Evolutionary conservation across 306 rosid genomes (phyloP).

Genomic region (Castanospermum australe): DNA sequence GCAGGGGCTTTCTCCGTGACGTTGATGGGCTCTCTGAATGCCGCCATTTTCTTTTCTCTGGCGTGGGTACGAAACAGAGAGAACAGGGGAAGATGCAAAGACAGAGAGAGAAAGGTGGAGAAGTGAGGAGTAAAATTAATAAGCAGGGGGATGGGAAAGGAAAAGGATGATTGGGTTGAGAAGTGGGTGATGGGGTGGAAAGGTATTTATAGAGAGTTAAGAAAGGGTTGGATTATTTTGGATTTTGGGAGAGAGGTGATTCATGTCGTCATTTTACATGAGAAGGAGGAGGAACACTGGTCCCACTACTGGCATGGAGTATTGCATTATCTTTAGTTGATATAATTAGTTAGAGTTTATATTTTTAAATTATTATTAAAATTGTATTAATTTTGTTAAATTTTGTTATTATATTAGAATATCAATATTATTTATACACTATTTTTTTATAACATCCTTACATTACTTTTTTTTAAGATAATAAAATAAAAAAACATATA

Average conservation of each 20-base stretch:
- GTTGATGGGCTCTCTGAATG: conserved; percentile 59
- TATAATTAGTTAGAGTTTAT: too few species aligned
- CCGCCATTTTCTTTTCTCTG: conserved; percentile 37
- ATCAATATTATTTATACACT: too few species aligned
- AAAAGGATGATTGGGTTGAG: conserved; percentile 33
- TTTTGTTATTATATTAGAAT: too few species aligned
- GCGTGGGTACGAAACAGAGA: background rate
- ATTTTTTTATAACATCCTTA: too few species aligned
- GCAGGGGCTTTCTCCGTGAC: conserved; percentile 38
- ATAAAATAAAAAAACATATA: too few species aligned
- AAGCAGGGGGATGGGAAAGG: background rate
- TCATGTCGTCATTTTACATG: conserved; percentile 53
- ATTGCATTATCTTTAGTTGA: too few species aligned
- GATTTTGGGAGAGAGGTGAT: conserved; percentile 20
- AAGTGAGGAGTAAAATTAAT: background rate
- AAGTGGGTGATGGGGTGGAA: conserved; percentile 30
- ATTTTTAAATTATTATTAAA: too few species aligned
- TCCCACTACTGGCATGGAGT: too few species aligned
- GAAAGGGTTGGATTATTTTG: background rate
- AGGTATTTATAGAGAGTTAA: conserved; percentile 53
- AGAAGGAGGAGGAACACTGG: background rate
- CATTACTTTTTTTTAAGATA: too few species aligned
- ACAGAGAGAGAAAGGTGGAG: background rate
- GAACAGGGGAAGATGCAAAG: background rate
- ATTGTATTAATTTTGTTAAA: too few species aligned